Conservation (phyloP, 352 stramenopile species). For the Phytophthora syringae region DNA sequence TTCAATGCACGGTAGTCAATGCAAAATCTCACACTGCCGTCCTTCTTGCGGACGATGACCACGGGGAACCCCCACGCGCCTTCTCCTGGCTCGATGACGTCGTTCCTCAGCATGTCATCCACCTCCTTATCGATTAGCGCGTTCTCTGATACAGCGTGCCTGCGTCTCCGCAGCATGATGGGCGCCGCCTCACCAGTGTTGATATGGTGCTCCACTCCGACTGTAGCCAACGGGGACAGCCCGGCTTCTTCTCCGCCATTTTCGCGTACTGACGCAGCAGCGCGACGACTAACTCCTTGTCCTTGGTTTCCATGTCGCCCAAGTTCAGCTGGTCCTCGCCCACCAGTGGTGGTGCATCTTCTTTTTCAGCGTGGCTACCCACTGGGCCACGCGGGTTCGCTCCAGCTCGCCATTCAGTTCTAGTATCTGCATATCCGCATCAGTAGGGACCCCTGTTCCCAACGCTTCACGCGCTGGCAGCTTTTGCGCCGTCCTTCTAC, state of each 20-base stretch:
- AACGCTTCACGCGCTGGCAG: constrained; percentile 7
- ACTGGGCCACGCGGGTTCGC: neutral
- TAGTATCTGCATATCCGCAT: constrained; percentile 11
- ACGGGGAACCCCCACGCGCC: constrained; percentile 33
- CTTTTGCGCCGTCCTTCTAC: constrained; percentile 12
- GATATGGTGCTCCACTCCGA: constrained; percentile 22
- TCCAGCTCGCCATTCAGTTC: constrained; percentile 6
- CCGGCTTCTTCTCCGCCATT: neutral
- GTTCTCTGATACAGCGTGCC: constrained; percentile 15
- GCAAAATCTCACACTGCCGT: constrained; percentile 27
- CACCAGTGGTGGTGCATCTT: neutral
- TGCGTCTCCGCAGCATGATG: constrained; percentile 8
- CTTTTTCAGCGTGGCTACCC: neutral
- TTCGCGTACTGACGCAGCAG: neutral
- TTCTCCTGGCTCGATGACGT: constrained; percentile 18
- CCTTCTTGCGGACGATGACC: constrained; percentile 26
- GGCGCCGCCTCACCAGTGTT: constrained; percentile 17
- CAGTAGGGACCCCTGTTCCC: constrained; percentile 19
- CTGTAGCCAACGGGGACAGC: constrained; percentile 1
- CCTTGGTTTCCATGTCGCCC: neutral
- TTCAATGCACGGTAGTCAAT: constrained; percentile 33
- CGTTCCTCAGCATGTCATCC: constrained; percentile 18
- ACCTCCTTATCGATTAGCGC: constrained; percentile 19
- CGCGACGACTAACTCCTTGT: neutral
- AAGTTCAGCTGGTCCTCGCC: constrained; percentile 5